Conservation (phyloP, 306 rosid genomes). For the Argentina anserina region DNA sequence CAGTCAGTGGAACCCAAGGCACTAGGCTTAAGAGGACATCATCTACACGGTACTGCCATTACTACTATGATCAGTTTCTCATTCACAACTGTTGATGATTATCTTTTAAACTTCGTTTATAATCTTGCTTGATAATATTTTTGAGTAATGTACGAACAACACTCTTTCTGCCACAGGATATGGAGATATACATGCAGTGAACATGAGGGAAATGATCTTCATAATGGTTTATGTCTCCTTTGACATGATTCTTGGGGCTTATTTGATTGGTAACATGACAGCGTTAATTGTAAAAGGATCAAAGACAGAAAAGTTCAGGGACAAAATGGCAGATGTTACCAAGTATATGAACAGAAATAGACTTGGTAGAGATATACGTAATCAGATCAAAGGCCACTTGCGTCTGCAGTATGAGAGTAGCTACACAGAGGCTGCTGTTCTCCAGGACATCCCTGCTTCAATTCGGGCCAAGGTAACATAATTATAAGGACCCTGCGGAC, state of each 20-base stretch:
- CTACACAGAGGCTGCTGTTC: constrained; percentile 77
- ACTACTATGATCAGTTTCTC: background rate
- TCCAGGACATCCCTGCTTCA: constrained; percentile 81
- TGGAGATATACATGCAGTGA: constrained; percentile 97
- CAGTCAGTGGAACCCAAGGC: background rate
- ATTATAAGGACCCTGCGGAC: constrained; percentile 13
- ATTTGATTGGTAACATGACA: constrained; percentile 98
- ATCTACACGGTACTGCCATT: background rate
- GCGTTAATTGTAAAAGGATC: constrained; percentile 99
- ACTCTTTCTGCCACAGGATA: constrained; percentile 58
- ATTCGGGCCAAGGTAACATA: constrained; percentile 76
- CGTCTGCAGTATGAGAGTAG: constrained; percentile 92
- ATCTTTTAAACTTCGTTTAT: too few relatives aligned
- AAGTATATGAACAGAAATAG: constrained; percentile 87
- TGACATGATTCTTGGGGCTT: constrained; percentile 98
- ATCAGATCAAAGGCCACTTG: constrained; percentile 87
- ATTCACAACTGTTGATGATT: too few relatives aligned
- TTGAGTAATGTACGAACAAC: constrained; percentile 10
- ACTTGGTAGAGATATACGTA: constrained; percentile 77
- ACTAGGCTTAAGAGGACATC: background rate
- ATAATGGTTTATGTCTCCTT: constrained; percentile 82
- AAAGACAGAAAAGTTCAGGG: constrained; percentile 89
- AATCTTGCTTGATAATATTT: too few relatives aligned
- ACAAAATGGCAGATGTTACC: constrained; percentile 82
- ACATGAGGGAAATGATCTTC: constrained; percentile 96